These are phyloP conservation scores for Ampelomyces quisqualis DNA, from an alignment of 2,329 filamentous ascomycete species.

Conservation along the genomic window DNA sequence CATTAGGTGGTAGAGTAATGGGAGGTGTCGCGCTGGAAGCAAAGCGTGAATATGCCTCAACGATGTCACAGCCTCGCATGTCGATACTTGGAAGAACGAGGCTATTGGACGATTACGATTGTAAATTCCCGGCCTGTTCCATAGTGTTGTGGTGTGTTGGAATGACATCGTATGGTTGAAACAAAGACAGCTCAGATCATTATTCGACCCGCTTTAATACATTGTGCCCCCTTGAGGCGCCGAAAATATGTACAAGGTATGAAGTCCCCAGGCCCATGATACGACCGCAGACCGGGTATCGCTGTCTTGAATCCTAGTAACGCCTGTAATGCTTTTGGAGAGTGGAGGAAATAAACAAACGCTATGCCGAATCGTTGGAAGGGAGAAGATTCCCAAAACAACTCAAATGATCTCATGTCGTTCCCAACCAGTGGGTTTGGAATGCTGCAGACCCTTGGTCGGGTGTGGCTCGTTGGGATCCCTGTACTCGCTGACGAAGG, in stretches of 20 bases:
- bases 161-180: too few species aligned
- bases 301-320: constrained; percentile 2
- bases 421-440: constrained; percentile 76
- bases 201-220: constrained; percentile 1
- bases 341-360: constrained; percentile 6
- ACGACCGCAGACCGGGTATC: constrained; percentile 5
- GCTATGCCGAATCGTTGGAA: constrained; percentile 1
- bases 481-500: constrained; percentile 82
- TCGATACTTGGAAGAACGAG: too few species aligned
- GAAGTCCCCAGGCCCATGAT: too few species aligned
- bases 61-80: too few species aligned
- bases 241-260: constrained; percentile 1
- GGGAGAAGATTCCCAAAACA: not conserved
- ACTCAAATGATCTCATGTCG: constrained; percentile 41
- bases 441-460: constrained; percentile 64
- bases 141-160: too few species aligned
- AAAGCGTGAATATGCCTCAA: too few species aligned
- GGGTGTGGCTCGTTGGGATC: constrained; percentile 67
- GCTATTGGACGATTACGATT: too few species aligned
- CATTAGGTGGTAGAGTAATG: too few species aligned
- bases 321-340: constrained; percentile 10
- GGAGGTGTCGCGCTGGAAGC: too few species aligned
- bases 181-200: not conserved
- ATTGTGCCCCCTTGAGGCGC: not conserved
- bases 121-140: too few species aligned